Evolutionary conservation across 2,329 filamentous ascomycete species (phyloP), one percentile per base, ranked within the genome.

Genomic region (Ophiostoma triangulosporum): DNA sequence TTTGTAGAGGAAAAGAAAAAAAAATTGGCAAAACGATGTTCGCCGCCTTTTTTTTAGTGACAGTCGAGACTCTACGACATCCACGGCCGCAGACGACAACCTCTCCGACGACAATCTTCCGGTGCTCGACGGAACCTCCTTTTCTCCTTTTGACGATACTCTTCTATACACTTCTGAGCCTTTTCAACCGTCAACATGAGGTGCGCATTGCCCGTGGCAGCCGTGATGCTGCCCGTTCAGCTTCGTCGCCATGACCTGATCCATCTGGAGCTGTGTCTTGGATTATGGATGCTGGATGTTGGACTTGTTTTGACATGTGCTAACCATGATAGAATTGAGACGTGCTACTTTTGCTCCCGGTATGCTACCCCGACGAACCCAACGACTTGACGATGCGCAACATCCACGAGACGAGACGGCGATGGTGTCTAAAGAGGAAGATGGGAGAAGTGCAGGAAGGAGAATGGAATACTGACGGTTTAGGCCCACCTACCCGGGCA

Each of bases 321-420:
- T 46, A 31, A 46, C 43, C 7, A 3, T 46, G 26, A 1, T 35
- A 75, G 74, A 66, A 73, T 78, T 63, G 81, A 84, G 67, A 82
- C 77, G 48, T 86, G 82, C 67, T 82, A 83, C 64, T 85, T 86
- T 66, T 87, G 83, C 68, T 82, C 78, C 58, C 75, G 78, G 82
- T 50, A 74, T 51, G 54, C 11, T 20, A 43, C 26, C 15, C 20
- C 45, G 9, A 48, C 33, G 17, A 29, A 26, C 43, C 33, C 17
- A 22, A 36, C 48, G 48, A 29, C 27, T 48, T 48, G 43, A 48
- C 15, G 27, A 27, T 29, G 27, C 45, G 45, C 8, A 29, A n/a
- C 38, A 48, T 15, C 46, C 36, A 38, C 31, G 26, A 46, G 48
- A 50, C 29, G 46, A 38, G 32, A 26, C 20, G 29, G 9, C 14